Percentiles rank a stretch among this genome's conserved stretches.
Evolutionary conservation across 2,329 filamentous ascomycete species (phyloP).

Genomic region (Mariannaea sp.): DNA sequence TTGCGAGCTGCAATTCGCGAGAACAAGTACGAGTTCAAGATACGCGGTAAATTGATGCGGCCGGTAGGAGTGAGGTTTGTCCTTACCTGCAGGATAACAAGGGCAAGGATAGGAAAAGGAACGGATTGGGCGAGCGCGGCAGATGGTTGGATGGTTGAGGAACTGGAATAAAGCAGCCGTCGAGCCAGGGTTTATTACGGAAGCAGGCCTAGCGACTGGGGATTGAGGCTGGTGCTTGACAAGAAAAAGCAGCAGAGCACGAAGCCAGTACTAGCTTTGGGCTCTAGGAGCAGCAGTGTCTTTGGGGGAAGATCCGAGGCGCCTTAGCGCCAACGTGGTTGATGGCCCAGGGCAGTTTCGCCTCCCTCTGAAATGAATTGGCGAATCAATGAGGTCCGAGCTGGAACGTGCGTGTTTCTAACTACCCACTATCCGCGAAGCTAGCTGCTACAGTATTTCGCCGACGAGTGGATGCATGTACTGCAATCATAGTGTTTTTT

Average conservation of each 20-base stretch:
- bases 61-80: constrained; percentile 1
- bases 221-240: too few species aligned
- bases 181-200: neutral
- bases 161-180: constrained; percentile 12
- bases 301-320: constrained; percentile 1
- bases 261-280: neutral
- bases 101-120: neutral
- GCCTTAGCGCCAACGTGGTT: constrained; percentile 18
- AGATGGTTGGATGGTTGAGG: constrained; percentile 21
- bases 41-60: neutral
- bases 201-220: neutral
- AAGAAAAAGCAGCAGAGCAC: neutral
- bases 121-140: neutral
- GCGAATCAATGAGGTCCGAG: constrained; percentile 9
- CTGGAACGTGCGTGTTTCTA: constrained; percentile 17
- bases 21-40: neutral
- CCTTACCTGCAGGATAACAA: constrained; percentile 23
- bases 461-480: too few species aligned
- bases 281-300: neutral
- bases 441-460: neutral
- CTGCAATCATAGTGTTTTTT: too few species aligned
- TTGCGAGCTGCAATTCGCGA: neutral
- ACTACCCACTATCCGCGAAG: constrained; percentile 2
- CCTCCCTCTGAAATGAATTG: constrained; percentile 2
- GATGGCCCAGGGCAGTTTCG: constrained; percentile 3